Evolutionary conservation across 2,329 filamentous ascomycete species (phyloP).

Genomic region (Fusarium nisikadoi): DNA sequence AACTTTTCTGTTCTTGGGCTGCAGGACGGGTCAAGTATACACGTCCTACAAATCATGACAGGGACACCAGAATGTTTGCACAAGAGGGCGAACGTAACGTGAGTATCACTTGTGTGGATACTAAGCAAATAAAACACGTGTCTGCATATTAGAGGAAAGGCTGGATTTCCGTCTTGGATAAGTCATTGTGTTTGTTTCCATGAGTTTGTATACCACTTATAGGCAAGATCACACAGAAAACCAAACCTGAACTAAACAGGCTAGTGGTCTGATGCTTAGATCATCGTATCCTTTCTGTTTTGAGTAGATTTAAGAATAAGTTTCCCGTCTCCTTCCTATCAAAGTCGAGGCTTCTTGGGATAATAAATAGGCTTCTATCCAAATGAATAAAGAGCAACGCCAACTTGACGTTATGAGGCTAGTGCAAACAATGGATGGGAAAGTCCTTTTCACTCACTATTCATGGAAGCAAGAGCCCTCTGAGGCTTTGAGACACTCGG

Average conservation of each 20-base stretch:
- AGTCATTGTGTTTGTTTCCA: neutral
- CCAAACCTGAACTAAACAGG: neutral
- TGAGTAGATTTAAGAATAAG: conserved; percentile 5
- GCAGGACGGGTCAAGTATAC: neutral
- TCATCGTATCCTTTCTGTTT: conserved; percentile 14
- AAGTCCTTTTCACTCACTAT: conserved; percentile 3
- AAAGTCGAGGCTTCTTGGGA: conserved; percentile 9
- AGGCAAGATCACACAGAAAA: neutral
- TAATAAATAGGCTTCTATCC: neutral
- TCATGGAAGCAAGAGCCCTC: neutral
- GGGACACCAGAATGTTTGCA: conserved; percentile 9
- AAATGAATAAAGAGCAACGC: conserved; percentile 13
- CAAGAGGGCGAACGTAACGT: conserved; percentile 1
- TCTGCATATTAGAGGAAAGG: neutral
- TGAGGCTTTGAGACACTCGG: neutral
- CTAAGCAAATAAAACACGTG: neutral
- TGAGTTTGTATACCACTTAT: neutral
- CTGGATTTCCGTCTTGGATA: neutral
- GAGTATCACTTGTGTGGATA: neutral
- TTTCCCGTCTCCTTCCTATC: conserved; percentile 2
- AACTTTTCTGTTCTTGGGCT: neutral
- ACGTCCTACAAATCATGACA: conserved; percentile 1
- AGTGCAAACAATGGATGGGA: conserved; percentile 15
- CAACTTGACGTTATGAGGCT: conserved; percentile 29
- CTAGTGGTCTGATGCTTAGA: conserved; percentile 12